Base-by-base conservation (phyloP, 2,329 filamentous ascomycete genomes). In the Immersiporthe knoxdaviesiana region DNA sequence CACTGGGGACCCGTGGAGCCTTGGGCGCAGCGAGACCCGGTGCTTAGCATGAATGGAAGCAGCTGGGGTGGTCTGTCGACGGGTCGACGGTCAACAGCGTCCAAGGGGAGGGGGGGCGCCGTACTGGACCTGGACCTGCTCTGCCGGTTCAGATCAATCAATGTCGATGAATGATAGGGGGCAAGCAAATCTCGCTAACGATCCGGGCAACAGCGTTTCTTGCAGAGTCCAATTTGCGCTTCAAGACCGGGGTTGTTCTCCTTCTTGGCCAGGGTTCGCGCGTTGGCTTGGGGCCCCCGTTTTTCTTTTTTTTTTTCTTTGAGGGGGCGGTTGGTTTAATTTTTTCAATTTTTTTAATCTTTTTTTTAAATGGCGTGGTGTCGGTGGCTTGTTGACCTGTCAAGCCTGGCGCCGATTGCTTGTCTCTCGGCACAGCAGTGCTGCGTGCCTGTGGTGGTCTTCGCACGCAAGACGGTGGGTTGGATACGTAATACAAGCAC, bases 181-280 rank as follows among this genome's bases (percentile, higher is more conserved):
- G 75, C 75, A 71, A 71, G 75, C 76, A 77, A 82, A 81, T 82
- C 74, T 82, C 80, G 78, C 79, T 81, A 81, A 79, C 73, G 75
- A 75, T 74, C 74, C 75, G 74, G 74, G 75, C 75, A 67, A 73
- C 68, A 72, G 70, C 72, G 74, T 74, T 72, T 73, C 73, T 74
- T 71, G 71, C 66, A 73, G 71, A 73, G 65, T 63, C 68, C 74
- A 77, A 77, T 76, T 78, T 77, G 75, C 72, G 74, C 70, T 70
- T 70, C 60, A 59, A 62, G 69, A 71, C 73, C 72, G 70, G 73
- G 74, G 71, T 54, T 62, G 62, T 58, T 44, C 47, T 67, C 64
- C 61, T 64, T 66, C 39, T 63, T 24, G 39, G 56, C 32, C 54
- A 44, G 35, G 65, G 56, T 56, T 12, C 37, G 64, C 32, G 32